A percentile compares a stretch with the other conserved stretches of the same genome.
These are phyloP conservation scores for Massariosphaeria phaeospora DNA, from an alignment of 495 filamentous ascomycete species.

Conservation along the genomic window DNA sequence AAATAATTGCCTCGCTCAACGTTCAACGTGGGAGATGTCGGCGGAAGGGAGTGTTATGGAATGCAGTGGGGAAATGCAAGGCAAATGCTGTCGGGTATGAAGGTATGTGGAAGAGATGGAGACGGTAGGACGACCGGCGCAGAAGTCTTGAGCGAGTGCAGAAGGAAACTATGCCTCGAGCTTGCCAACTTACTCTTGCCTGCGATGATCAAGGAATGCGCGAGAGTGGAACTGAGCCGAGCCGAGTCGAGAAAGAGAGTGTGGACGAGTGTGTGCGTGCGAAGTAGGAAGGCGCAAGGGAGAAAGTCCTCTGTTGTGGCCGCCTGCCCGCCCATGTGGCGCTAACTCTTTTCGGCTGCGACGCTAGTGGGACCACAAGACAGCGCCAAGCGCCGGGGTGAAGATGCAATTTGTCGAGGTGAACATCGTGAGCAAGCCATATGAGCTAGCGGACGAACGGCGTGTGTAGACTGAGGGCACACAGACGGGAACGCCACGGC, in stretches of 20 bases:
- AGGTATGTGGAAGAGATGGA: background rate
- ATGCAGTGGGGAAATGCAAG: constrained; percentile 16
- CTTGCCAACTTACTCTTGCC: background rate
- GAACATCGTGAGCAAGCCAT: no score
- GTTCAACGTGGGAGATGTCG: background rate
- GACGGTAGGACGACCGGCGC: background rate
- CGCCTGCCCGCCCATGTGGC: no score
- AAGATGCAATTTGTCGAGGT: no score
- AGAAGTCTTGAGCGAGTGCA: no score
- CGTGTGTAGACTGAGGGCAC: no score
- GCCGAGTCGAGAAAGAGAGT: background rate
- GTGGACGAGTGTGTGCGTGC: background rate
- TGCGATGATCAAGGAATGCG: background rate
- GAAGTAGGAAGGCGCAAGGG: background rate
- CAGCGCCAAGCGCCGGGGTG: no score
- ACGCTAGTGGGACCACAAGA: no score
- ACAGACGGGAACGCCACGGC: no score
- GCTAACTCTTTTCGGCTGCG: no score
- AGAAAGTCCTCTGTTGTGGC: no score
- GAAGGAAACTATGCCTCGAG: no score
- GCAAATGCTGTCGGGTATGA: background rate
- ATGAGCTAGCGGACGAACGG: no score
- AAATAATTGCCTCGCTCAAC: background rate
- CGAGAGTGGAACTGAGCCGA: background rate
- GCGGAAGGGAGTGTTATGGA: constrained; percentile 19